A percentile compares a stretch with the other conserved stretches of the same genome.
Evolutionary conservation across 1,284 basidiomycete genomes (phyloP).

Genomic region (Cutaneotrichosporon sp.): DNA sequence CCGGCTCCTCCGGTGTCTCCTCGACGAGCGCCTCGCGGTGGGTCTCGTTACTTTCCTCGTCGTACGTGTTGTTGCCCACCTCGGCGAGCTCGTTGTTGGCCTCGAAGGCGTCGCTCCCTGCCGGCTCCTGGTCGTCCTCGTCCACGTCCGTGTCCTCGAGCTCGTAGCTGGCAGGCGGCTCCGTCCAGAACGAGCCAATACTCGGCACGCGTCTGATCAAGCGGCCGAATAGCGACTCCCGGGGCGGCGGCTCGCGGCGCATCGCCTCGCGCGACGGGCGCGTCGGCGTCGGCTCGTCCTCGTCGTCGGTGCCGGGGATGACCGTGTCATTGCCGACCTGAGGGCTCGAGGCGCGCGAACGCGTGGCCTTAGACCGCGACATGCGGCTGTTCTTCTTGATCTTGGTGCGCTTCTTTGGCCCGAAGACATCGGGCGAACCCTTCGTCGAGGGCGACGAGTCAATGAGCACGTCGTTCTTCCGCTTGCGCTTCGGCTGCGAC

Average conservation of each 20-base stretch:
- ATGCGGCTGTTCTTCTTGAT: background rate
- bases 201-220: conserved; percentile 31
- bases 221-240: conserved; percentile 26
- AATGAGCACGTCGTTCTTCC: conserved; percentile 11
- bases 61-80: no score
- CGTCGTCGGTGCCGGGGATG: conserved; percentile 24
- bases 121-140: background rate
- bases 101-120: background rate
- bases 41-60: no score
- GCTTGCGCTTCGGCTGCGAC: conserved; percentile 7
- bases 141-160: conserved; percentile 1
- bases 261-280: background rate
- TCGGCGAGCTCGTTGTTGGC: background rate
- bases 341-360: background rate
- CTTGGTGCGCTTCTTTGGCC: conserved; percentile 23
- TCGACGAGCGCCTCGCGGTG: no score
- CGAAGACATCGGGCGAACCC: conserved; percentile 36
- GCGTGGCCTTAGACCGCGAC: background rate
- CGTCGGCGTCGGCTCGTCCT: conserved; percentile 11
- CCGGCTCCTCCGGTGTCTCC: no score
- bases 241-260: background rate
- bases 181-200: conserved; percentile 14
- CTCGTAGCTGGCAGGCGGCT: background rate
- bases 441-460: conserved; percentile 9
- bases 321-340: conserved; percentile 11